Evolutionary conservation across 176 grass and related monocot species (phyloP).

Genomic region (Saccharum officinarum): DNA sequence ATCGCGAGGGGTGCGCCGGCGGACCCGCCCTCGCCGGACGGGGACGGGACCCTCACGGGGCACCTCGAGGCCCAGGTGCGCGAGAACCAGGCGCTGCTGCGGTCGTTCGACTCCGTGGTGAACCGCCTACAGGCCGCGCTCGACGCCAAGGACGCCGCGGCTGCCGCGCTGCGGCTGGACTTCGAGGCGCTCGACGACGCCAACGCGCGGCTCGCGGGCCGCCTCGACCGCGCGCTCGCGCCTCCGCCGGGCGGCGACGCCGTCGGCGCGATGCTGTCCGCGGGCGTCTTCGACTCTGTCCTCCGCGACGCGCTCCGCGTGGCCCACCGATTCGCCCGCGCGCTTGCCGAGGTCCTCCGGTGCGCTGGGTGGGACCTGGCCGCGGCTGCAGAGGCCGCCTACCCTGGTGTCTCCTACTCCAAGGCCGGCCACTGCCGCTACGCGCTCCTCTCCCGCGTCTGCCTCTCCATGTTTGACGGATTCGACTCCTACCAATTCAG

Average conservation of each 20-base stretch:
- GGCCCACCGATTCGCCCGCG: conserved; percentile 75
- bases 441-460: conserved; percentile 77
- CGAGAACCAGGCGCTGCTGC: conserved; percentile 91
- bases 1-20: neutral
- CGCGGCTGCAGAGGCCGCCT: conserved; percentile 59
- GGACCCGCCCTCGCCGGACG: neutral
- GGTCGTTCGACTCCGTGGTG: conserved; percentile 82
- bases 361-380: conserved; percentile 69
- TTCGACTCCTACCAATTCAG: conserved; percentile 78
- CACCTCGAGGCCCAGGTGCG: conserved; percentile 91
- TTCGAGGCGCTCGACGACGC: conserved; percentile 46
- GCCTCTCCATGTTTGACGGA: conserved; percentile 80
- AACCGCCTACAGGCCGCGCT: conserved; percentile 90
- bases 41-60: conserved; percentile 42
- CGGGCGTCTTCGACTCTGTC: conserved; percentile 90
- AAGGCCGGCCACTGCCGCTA: conserved; percentile 79
- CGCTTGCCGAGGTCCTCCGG: conserved; percentile 62
- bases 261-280: conserved; percentile 74
- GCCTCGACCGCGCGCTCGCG: conserved; percentile 78
- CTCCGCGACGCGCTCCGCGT: conserved; percentile 83
- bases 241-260: conserved; percentile 67
- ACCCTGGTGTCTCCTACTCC: conserved; percentile 64
- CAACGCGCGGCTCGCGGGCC: conserved; percentile 50
- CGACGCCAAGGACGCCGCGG: conserved; percentile 74
- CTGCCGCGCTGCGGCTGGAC: conserved; percentile 52